Base-by-base conservation (phyloP, 176 grass and related monocot species). In the Oryza rufipogon region DNA sequence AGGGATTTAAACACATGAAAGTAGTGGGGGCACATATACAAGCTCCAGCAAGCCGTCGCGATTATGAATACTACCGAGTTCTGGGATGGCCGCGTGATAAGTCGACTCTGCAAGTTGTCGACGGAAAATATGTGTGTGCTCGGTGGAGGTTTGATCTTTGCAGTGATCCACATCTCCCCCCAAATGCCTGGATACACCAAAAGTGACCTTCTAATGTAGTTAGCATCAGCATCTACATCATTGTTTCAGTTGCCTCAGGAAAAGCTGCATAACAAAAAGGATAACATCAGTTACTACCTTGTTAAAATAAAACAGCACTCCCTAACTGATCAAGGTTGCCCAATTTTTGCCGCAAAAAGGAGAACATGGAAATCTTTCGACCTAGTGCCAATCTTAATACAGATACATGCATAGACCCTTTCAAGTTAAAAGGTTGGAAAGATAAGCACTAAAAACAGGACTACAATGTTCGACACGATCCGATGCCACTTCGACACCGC, bases 211-310 rank as follows among this genome's bases (percentile, higher is more conserved):
- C 76, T 84, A 84, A 80, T 88, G 87, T 73, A 56, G 68, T 84
- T 84, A 88, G 81, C 87, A 84, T 74, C 81, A 75, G 15, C 61
- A 83, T 80, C 87, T 75, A 84, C 81, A 80, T 66, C 70, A 20
- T 76, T 64, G 28, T 39, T 44, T 69, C 64, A 36, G 20, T 75
- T 64, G 77, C 77, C 82, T 85, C 70, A 84, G 51, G 70, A 61
- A 85, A 89, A 85, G 49, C 87, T 89, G 87, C 87, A 76, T 65
- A 44, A 81, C 61, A 74, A 75, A 54, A 80, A 44, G 82, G 45
- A 32, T 38, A 85, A 66, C 51, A 80, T 85, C 77, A 85, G 12
- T 23, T 52, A 60, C 13, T 52, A 60, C 19, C 25, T 75, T 20
- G 26, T 34, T 47, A 23, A 58, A 58, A 54, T 11, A 46, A 71